Base-by-base conservation (phyloP, 2,329 filamentous ascomycete genomes). In the Emmonsiellopsis sp. region DNA sequence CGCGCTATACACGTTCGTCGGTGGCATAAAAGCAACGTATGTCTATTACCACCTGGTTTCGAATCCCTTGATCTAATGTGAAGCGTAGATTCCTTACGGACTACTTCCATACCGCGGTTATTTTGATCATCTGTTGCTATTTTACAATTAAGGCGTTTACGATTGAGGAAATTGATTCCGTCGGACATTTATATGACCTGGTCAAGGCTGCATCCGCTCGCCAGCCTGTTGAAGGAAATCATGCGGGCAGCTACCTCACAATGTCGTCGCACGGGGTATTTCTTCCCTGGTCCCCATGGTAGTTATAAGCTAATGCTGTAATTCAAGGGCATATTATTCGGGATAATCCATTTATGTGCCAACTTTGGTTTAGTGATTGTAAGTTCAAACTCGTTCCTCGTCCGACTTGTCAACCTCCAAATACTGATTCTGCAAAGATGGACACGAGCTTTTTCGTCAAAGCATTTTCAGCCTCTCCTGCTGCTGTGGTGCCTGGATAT, bases 371-470 rank as follows among this genome's bases (percentile, higher is more conserved):
- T 78, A 0, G 77, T 80, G 8, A 77, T 79, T 56, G 68, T 70
- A 55, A 61, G 67, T 60, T 11, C 1, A 30, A 2, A 45, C 15
- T 46, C 50, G 41, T 26, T 26, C 20, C 20, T 26, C 20, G 20
- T 26, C 20, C 20, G 20, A 26, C 20, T 26, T 26, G 20, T 26
- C 20, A 26, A 26, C 20, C 5, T 26, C 20, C 20, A 26, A 11
- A 44, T 15, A 15, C n/a, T 50, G 5, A 30, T 2, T 35, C 2
- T 26, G 1, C 3, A 1, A 11, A 67, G 65, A 77, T 79, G 73
- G 77, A 76, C 53, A 79, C 77, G 1, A 74, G 74, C 30, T 79
- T 78, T 62, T 79, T 78, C 49, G 73, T 76, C 57, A 79, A 80
- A 55, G 76, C 76, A 0, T 79, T 80, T 57, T 73, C 76, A 0